Conservation (phyloP, 768 basidiomycete species). For the Cyclocybe aegerita region DNA sequence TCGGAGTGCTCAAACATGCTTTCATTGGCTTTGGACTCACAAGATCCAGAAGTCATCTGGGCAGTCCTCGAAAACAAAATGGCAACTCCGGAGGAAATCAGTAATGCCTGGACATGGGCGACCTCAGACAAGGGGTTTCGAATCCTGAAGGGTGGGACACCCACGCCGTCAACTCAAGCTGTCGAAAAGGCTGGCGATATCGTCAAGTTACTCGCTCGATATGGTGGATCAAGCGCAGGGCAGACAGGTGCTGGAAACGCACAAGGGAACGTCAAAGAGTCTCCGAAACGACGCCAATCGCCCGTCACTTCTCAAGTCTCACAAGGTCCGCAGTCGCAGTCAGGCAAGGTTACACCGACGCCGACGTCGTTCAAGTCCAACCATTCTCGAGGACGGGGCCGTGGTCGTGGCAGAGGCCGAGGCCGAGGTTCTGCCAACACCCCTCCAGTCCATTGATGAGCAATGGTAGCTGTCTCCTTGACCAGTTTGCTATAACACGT, state of each 20-base stretch:
- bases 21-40: slow-evolving; percentile 56
- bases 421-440: slow-evolving; percentile 32
- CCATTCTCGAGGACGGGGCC: slow-evolving; percentile 25
- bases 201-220: slow-evolving; percentile 40
- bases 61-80: slow-evolving; percentile 61
- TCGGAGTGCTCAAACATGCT: slow-evolving; percentile 46
- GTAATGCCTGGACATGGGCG: slow-evolving; percentile 48
- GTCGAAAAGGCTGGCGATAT: slow-evolving; percentile 47
- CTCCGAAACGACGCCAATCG: slow-evolving; percentile 1
- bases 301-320: neutral
- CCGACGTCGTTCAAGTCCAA: slow-evolving; percentile 11
- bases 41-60: slow-evolving; percentile 64
- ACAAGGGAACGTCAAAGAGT: neutral
- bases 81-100: slow-evolving; percentile 46
- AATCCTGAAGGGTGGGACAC: slow-evolving; percentile 17
- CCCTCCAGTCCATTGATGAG: slow-evolving; percentile 15
- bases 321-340: neutral
- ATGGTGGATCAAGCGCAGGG: slow-evolving; percentile 6
- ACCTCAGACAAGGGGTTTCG: slow-evolving; percentile 31
- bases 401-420: slow-evolving; percentile 39
- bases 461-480: neutral
- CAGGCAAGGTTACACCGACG: slow-evolving; percentile 5
- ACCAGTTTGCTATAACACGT: neutral
- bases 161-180: slow-evolving; percentile 20
- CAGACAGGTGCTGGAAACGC: neutral